These are phyloP conservation scores for Wickerhamomyces mucosus DNA, from an alignment of 805 yeast species.

Conservation along the genomic window DNA sequence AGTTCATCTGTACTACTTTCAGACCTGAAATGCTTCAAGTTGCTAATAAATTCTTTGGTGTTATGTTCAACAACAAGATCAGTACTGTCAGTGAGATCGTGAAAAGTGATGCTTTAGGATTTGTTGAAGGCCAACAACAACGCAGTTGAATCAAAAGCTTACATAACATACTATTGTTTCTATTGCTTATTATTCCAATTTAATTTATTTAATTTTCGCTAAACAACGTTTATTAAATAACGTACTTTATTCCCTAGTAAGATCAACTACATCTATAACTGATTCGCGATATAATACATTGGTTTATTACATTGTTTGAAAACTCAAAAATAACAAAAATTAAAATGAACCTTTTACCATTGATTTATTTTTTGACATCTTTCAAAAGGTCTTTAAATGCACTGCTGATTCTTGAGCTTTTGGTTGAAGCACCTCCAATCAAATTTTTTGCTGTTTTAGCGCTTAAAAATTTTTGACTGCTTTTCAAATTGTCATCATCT, in stretches of 20 bases:
- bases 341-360: slow-evolving; percentile 2
- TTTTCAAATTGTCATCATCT: slow-evolving; percentile 17
- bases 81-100: slow-evolving; percentile 68
- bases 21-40: slow-evolving; percentile 85
- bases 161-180: no score
- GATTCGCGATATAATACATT: no score
- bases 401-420: slow-evolving; percentile 23
- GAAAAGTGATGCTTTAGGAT: slow-evolving; percentile 66
- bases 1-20: slow-evolving; percentile 94
- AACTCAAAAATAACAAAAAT: slow-evolving; percentile 5
- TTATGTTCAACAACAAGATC: slow-evolving; percentile 71
- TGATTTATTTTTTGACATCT: slow-evolving; percentile 34
- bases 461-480: slow-evolving; percentile 29
- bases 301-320: neutral
- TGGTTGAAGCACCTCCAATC: slow-evolving; percentile 24
- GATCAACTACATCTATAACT: no score
- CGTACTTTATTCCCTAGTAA: no score
- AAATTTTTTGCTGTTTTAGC: slow-evolving; percentile 35
- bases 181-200: neutral
- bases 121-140: slow-evolving; percentile 62
- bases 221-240: no score
- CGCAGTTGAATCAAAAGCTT: no score
- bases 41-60: slow-evolving; percentile 84
- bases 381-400: slow-evolving; percentile 41
- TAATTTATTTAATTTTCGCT: neutral